Evolutionary conservation across 345 rosid genomes (phyloP).

Genomic region (Anastatica hierochuntica): DNA sequence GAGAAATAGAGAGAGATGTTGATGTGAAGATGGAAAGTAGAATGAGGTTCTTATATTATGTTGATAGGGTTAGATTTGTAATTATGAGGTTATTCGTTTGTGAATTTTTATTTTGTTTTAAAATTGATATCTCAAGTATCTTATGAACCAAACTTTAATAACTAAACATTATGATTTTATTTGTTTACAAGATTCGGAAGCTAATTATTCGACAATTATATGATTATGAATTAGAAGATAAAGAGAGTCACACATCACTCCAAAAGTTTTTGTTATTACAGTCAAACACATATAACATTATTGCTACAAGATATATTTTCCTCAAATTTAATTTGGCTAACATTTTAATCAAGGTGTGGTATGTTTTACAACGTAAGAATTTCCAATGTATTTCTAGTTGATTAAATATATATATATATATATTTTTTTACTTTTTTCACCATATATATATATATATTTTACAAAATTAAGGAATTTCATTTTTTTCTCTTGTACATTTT

Average conservation of each 20-base stretch:
- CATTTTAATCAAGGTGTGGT: not conserved
- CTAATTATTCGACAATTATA: slow-evolving; percentile 8
- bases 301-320: not conserved
- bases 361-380: too few species aligned
- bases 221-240: slow-evolving; percentile 16
- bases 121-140: too few species aligned
- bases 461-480: too few species aligned
- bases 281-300: slow-evolving; percentile 15
- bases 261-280: slow-evolving; percentile 7
- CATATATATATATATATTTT: too few species aligned
- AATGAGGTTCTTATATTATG: slow-evolving; percentile 7
- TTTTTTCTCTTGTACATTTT: too few species aligned
- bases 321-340: not conserved
- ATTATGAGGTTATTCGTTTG: too few species aligned
- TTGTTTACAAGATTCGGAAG: slow-evolving; percentile 4
- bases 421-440: too few species aligned
- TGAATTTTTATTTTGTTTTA: not conserved
- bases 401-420: too few species aligned
- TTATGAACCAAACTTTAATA: too few species aligned
- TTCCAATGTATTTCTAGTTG: too few species aligned
- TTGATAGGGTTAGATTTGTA: slow-evolving; percentile 9
- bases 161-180: too few species aligned
- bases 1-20: not conserved
- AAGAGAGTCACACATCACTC: slow-evolving; percentile 11
- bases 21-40: not conserved